These are phyloP conservation scores for Melanomma pulvis-pyrius DNA, from an alignment of 495 filamentous ascomycete species.

Conservation along the genomic window DNA sequence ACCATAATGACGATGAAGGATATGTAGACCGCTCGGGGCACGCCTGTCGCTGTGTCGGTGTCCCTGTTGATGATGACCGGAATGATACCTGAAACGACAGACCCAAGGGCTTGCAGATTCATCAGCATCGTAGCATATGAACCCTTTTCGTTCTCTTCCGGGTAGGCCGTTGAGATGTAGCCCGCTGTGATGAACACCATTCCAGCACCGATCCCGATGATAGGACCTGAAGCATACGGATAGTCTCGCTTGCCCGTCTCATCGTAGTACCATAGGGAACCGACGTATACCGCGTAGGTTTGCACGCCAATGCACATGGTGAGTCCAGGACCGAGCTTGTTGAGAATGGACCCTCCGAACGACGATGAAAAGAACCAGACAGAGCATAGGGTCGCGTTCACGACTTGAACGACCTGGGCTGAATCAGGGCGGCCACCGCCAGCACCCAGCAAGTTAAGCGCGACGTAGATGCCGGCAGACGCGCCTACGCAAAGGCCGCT, in stretches of 20 bases:
- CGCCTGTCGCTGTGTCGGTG: conserved; percentile 20
- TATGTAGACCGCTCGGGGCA: conserved; percentile 31
- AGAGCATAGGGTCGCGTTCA: conserved; percentile 22
- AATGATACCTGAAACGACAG: conserved; percentile 31
- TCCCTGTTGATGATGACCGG: conserved; percentile 35
- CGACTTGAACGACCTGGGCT: conserved; percentile 20
- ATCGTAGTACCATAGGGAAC: conserved; percentile 35
- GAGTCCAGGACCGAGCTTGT: conserved; percentile 20
- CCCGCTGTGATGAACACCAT: conserved; percentile 34
- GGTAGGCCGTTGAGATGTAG: conserved; percentile 26
- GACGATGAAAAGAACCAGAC: conserved; percentile 27
- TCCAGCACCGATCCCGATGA: conserved; percentile 31
- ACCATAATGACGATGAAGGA: conserved; percentile 32
- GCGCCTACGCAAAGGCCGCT: conserved; percentile 13
- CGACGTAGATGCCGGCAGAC: conserved; percentile 22
- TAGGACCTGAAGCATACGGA: conserved; percentile 12
- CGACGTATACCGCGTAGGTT: conserved; percentile 30
- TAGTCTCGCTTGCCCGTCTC: conserved; percentile 29
- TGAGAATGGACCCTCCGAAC: conserved; percentile 25
- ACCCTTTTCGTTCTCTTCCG: conserved; percentile 32
- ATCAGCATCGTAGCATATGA: conserved; percentile 24
- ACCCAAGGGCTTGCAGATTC: conserved; percentile 31
- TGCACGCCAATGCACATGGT: conserved; percentile 24
- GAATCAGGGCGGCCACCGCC: conserved; percentile 11
- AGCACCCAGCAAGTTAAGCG: conserved; percentile 20